Conservation (phyloP, 495 filamentous ascomycete species). For the Trichocladium antarcticum region DNA sequence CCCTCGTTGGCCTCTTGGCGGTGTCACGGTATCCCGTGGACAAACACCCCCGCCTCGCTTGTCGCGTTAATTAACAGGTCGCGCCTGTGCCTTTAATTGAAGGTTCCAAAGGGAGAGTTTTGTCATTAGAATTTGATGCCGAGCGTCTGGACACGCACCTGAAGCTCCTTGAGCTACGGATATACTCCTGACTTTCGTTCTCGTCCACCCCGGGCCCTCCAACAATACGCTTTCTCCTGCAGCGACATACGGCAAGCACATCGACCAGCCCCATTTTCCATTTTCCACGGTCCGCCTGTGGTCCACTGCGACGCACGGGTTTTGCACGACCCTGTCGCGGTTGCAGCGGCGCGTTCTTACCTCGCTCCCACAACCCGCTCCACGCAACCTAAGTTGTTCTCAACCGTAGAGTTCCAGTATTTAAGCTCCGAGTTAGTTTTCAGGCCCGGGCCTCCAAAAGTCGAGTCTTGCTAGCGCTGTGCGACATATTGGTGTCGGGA, state of each 20-base stretch:
- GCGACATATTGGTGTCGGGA: too few species aligned
- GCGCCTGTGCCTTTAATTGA: conserved; percentile 20
- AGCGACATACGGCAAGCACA: conserved; percentile 14
- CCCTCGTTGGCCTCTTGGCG: background rate
- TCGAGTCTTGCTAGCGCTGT: background rate
- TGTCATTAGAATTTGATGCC: background rate
- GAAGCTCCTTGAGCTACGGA: background rate
- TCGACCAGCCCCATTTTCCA: conserved; percentile 10
- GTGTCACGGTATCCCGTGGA: background rate
- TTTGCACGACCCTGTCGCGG: conserved; percentile 9
- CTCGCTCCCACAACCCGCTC: too few species aligned
- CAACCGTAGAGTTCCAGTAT: background rate
- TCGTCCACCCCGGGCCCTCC: background rate
- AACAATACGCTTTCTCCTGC: conserved; percentile 12
- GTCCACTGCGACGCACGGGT: conserved; percentile 17
- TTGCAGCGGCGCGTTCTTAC: conserved; percentile 6
- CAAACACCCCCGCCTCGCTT: background rate
- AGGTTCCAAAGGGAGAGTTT: conserved; percentile 8
- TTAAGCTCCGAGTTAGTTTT: too few species aligned
- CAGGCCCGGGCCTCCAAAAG: too few species aligned
- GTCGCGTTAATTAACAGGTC: background rate
- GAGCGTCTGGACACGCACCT: background rate
- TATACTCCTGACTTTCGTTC: background rate
- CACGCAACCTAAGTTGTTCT: too few species aligned
- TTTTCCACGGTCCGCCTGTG: background rate